Conservation (phyloP, 495 filamentous ascomycete genomes). For the Hyaloscypha variabilis region DNA sequence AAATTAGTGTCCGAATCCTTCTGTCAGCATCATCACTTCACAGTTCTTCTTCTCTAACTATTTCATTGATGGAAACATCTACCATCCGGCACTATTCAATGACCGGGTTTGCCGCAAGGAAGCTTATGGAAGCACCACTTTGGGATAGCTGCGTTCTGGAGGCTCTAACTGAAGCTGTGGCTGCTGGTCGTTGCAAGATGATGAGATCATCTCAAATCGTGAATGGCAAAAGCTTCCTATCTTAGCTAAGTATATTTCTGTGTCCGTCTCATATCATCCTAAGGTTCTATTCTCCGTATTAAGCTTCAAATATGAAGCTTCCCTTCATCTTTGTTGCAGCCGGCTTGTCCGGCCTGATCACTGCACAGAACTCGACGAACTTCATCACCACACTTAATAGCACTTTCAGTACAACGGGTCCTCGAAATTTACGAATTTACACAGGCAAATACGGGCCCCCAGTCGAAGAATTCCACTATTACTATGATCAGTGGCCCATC, state of each 20-base stretch:
- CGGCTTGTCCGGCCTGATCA: neutral
- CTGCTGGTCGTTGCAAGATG: neutral
- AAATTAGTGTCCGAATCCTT: neutral
- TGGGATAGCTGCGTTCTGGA: neutral
- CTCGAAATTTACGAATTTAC: constrained; percentile 36
- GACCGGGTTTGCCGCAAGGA: neutral
- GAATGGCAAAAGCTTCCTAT: neutral
- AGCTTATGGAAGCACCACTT: neutral
- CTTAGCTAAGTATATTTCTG: neutral
- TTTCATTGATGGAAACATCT: neutral
- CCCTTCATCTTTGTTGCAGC: neutral
- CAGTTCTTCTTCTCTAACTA: neutral
- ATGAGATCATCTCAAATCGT: neutral
- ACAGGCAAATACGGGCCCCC: constrained; percentile 39
- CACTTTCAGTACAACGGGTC: neutral
- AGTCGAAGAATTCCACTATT: constrained; percentile 44
- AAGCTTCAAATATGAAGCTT: neutral
- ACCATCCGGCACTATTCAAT: neutral
- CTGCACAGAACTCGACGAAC: constrained; percentile 10
- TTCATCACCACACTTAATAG: constrained; percentile 9
- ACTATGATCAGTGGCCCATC: constrained; percentile 47
- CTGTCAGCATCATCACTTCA: neutral
- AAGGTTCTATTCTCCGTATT: neutral
- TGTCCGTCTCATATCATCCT: neutral
- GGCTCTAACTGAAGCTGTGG: neutral